Conservation (phyloP, 345 rosid species). For the Gossypium turneri region DNA sequence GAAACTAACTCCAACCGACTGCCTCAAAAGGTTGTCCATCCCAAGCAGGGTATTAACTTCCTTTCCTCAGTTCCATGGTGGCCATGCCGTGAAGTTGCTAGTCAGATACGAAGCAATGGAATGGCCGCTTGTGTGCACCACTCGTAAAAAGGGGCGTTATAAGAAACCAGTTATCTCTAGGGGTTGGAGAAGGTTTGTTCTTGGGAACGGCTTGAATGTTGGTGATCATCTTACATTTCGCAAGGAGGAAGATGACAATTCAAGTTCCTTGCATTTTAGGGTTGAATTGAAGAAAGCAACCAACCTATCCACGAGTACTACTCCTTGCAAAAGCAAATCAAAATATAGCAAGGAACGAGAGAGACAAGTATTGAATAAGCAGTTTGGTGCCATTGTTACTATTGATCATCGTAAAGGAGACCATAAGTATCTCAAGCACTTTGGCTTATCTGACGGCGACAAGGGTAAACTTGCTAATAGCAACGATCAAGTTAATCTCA, state of each 20-base stretch:
- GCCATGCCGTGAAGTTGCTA: not conserved
- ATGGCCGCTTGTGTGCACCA: slow-evolving; percentile 4
- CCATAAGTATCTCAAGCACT: no score
- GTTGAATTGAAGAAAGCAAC: not conserved
- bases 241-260: not conserved
- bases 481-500: no score
- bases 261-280: not conserved
- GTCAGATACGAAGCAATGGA: not conserved
- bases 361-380: no score
- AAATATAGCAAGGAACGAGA: no score
- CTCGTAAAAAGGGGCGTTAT: not conserved
- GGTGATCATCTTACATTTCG: not conserved
- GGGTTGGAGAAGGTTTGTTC: slow-evolving; percentile 1
- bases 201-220: slow-evolving; percentile 5
- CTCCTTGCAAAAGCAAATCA: no score
- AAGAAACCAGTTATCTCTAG: slow-evolving; percentile 6
- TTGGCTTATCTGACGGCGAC: no score
- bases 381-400: no score
- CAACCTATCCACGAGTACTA: no score
- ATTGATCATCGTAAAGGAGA: no score
- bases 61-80: not conserved
- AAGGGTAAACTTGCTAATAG: no score
- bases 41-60: not conserved
- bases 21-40: slow-evolving; percentile 2
- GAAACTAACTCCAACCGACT: slow-evolving; percentile 3